Evolutionary conservation across 116 monocot species (phyloP).

Genomic region (Posidonia oceanica): DNA sequence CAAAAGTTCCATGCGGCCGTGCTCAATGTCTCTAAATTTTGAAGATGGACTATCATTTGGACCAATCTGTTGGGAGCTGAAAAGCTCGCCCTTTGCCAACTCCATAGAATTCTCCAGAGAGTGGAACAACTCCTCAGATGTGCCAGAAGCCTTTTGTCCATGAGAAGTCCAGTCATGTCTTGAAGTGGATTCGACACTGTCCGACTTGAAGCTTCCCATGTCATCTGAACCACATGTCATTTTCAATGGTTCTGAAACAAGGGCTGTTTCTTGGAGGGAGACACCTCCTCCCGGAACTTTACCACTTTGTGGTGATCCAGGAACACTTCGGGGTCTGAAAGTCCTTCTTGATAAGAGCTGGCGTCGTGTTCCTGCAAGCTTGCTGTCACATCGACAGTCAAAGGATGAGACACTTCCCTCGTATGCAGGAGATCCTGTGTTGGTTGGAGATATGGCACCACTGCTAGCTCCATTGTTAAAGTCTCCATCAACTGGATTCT

Average conservation of each 20-base stretch:
- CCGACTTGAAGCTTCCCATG: background rate
- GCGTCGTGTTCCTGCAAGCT: no score
- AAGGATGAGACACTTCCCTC: constrained; percentile 5
- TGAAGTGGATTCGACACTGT: background rate
- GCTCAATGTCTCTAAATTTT: constrained; percentile 1
- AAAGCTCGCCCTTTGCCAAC: background rate
- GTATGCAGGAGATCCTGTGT: constrained; percentile 3
- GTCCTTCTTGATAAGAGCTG: background rate
- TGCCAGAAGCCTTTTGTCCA: background rate
- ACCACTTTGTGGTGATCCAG: no score
- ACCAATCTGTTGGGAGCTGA: background rate
- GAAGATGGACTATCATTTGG: background rate
- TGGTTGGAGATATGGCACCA: background rate
- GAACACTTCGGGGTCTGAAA: background rate
- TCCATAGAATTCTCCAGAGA: constrained; percentile 5
- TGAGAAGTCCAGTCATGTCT: background rate
- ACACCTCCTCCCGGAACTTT: no score
- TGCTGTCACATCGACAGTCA: background rate
- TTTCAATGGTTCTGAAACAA: background rate
- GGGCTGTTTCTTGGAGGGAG: background rate
- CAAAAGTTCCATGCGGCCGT: constrained; percentile 2
- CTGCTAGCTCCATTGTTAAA: background rate
- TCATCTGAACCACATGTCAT: background rate
- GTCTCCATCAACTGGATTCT: constrained; percentile 1
- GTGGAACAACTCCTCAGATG: constrained; percentile 4